phyloP scores from a whole-genome alignment of 305 asterid species.

The Solanum hybrid region DNA sequence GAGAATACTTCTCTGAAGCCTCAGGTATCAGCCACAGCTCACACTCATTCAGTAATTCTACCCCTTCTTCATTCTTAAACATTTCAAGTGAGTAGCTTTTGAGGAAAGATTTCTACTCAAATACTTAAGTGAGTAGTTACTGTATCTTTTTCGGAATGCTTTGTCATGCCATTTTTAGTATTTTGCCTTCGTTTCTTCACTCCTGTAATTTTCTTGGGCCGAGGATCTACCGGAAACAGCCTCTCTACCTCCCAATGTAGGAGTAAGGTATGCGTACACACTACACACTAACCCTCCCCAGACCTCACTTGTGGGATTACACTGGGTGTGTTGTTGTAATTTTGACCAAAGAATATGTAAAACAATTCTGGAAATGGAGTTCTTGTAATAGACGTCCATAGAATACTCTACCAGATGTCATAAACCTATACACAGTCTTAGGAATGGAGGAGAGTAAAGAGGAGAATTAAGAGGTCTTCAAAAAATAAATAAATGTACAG shows the following conservation, averaged over 20 bases:
- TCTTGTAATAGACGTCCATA: not conserved
- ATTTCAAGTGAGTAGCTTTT: not conserved
- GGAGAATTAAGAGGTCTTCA: not conserved
- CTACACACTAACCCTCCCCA: not conserved
- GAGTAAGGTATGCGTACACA: not conserved
- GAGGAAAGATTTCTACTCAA: not conserved
- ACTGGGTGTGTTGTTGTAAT: not conserved
- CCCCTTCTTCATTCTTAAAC: conserved; percentile 8
- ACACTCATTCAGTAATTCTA: conserved; percentile 6
- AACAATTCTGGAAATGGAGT: not conserved
- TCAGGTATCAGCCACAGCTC: not conserved
- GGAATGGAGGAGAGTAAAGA: not conserved
- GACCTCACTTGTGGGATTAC: not conserved
- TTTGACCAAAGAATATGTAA: not conserved
- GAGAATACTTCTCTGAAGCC: not conserved
- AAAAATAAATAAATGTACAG: not conserved
- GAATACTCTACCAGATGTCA: not conserved
- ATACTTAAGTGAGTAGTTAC: not conserved
- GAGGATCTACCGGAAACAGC: not conserved
- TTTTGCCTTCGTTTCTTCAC: not conserved
- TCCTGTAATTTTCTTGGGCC: not conserved
- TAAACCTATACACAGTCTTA: not conserved
- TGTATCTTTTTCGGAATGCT: not conserved
- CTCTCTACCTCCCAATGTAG: not conserved
- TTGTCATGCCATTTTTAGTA: not conserved